Evolutionary conservation across 1,139 yeast species (phyloP), one percentile per base, ranked within the genome.

Genomic region (Yamadazyma buinensis): DNA sequence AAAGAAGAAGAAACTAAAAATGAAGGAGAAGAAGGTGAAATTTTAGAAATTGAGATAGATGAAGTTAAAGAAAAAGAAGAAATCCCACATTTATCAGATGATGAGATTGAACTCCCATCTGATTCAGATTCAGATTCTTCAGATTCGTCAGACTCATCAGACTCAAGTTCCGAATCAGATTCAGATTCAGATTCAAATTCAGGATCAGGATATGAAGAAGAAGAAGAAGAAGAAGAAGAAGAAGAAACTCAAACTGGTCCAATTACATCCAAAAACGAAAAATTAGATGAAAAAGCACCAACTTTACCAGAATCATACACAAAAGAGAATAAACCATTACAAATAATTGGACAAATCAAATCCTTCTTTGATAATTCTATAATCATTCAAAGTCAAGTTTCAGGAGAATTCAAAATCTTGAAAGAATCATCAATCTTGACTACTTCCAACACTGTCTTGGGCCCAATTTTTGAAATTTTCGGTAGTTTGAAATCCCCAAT

Each of bases 401-500:
- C 97, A 1, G 97, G 95, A 3, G 97, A 92, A 49, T 84, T 81
- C 52, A 64, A 92, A 29, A 84, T 90, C 1, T 65, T 94, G 26
- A 84, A 82, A 43, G 96, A 88, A 38, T 84, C 82, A 19, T 82
- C 97, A 0, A 68, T 90, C 1, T 67, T 92, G 13, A 87, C 96
- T 53, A 69, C 88, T 33, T 82, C 79, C 46, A 90, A 85, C 51
- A 70, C 81, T 33, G 64, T 84, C 0, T 49, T 94, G n/a, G 99
- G 99, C 0, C 80, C 84, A 1, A 62, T 92, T 11, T 84, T 77
- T 50, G 99, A 92, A 55, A 86, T 88, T 0, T 88, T 92, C 64
- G 99, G 99, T 0, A 80, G 88, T 17, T 72, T 92, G 7, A 86
- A 86, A 44, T 61, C 77, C n/a, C 98, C 98, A 0, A 66, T 82